A percentile compares a stretch with the other conserved stretches of the same genome.
These are phyloP conservation scores for Tricholoma furcatifolium DNA, from an alignment of 768 basidiomycete species.

Conservation along the genomic window DNA sequence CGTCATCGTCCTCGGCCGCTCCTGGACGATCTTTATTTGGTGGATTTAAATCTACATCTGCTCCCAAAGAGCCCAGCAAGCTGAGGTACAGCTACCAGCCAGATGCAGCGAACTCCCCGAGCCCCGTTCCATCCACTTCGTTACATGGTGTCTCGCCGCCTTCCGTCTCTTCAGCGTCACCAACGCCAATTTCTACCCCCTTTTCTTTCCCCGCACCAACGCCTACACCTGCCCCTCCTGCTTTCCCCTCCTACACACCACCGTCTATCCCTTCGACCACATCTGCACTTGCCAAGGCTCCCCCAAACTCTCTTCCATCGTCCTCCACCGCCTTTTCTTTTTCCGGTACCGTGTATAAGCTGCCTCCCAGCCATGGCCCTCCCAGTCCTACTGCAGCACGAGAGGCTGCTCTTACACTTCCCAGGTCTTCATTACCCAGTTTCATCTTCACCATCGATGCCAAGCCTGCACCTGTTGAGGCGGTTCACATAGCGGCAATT, in stretches of 20 bases:
- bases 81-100: slow-evolving; percentile 70
- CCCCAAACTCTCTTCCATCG: not conserved
- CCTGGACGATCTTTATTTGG: slow-evolving; percentile 22
- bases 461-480: slow-evolving; percentile 19
- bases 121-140: not conserved
- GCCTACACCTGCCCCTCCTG: not conserved
- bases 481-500: slow-evolving; percentile 24
- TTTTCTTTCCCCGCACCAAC: not conserved
- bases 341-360: not conserved
- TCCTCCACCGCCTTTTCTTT: not conserved
- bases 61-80: slow-evolving; percentile 78
- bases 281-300: not conserved
- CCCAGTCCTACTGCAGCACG: slow-evolving; percentile 19
- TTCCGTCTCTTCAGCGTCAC: not conserved
- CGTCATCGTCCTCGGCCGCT: slow-evolving; percentile 14
- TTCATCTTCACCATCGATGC: slow-evolving; percentile 32
- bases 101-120: slow-evolving; percentile 34
- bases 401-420: slow-evolving; percentile 27
- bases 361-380: not conserved
- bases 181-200: not conserved
- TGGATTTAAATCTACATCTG: slow-evolving; percentile 46
- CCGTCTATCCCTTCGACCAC: not conserved
- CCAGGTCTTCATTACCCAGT: slow-evolving; percentile 30
- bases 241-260: not conserved
- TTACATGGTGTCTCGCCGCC: not conserved